Conservation (phyloP, 208 protist species). For the Phytomonas serpens region DNA sequence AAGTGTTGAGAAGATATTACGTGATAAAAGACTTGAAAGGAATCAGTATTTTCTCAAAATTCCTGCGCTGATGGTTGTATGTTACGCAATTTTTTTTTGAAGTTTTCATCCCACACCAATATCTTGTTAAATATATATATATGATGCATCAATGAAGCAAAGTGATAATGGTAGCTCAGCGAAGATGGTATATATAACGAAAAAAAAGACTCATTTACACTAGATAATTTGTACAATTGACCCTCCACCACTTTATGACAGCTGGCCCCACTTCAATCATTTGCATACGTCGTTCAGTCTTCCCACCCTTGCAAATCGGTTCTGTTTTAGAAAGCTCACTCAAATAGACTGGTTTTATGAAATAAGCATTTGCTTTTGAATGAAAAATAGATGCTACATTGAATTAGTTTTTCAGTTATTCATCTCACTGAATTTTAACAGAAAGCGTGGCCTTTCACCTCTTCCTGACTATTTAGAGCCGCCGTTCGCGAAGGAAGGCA, state of each 20-base stretch:
- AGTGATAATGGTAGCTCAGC: background rate
- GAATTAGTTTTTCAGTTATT: background rate
- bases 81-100: constrained; percentile 1
- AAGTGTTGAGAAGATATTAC: constrained; percentile 9
- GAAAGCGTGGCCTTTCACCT: constrained; percentile 1
- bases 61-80: constrained; percentile 8
- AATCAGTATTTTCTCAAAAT: constrained; percentile 14
- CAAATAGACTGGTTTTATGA: background rate
- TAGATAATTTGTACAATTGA: background rate
- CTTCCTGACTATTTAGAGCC: constrained; percentile 6
- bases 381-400: background rate
- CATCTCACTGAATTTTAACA: background rate
- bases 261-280: background rate
- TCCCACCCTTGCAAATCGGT: background rate
- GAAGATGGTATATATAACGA: constrained; percentile 8
- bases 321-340: background rate
- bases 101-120: background rate
- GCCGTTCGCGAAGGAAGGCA: constrained; percentile 47
- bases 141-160: background rate
- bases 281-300: background rate
- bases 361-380: background rate
- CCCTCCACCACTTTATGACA: background rate
- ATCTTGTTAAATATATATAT: background rate
- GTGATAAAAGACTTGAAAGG: constrained; percentile 5
- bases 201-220: constrained; percentile 4